Conservation (phyloP, 805 yeast species). For the Yarrowia porcina region DNA sequence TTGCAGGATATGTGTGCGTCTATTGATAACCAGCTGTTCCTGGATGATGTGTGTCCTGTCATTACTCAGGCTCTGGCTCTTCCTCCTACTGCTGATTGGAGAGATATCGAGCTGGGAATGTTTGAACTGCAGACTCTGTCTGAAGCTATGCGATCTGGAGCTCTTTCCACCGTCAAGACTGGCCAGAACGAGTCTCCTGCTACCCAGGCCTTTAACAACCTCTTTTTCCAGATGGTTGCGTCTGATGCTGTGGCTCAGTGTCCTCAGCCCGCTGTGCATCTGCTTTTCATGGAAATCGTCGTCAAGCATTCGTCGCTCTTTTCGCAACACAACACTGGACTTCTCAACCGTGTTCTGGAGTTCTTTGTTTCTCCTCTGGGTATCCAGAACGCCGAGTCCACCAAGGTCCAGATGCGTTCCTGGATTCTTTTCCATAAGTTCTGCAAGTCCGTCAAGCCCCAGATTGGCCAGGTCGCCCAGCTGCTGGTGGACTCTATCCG, state of each 20-base stretch:
- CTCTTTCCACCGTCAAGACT: slow-evolving; percentile 62
- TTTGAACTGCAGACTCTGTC: slow-evolving; percentile 75
- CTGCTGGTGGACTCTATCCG: slow-evolving; percentile 60
- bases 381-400: slow-evolving; percentile 66
- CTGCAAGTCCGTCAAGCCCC: slow-evolving; percentile 70
- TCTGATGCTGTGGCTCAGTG: slow-evolving; percentile 47
- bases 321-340: slow-evolving; percentile 41
- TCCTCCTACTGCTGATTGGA: slow-evolving; percentile 52
- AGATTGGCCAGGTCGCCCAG: slow-evolving; percentile 51
- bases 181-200: slow-evolving; percentile 29
- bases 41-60: slow-evolving; percentile 58
- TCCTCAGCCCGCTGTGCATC: slow-evolving; percentile 77
- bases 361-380: slow-evolving; percentile 80
- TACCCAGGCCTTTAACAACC: slow-evolving; percentile 57
- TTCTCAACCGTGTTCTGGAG: slow-evolving; percentile 63
- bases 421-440: slow-evolving; percentile 90
- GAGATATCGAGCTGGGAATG: slow-evolving; percentile 79
- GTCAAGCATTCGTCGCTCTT: slow-evolving; percentile 72
- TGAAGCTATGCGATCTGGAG: slow-evolving; percentile 73
- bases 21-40: slow-evolving; percentile 57
- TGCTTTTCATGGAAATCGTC: slow-evolving; percentile 78
- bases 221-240: slow-evolving; percentile 51
- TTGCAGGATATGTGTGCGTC: slow-evolving; percentile 80
- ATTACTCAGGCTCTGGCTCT: slow-evolving; percentile 50
- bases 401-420: slow-evolving; percentile 68